Evolutionary conservation across 768 basidiomycete species (phyloP).

Genomic region (Hygrophorus russula): DNA sequence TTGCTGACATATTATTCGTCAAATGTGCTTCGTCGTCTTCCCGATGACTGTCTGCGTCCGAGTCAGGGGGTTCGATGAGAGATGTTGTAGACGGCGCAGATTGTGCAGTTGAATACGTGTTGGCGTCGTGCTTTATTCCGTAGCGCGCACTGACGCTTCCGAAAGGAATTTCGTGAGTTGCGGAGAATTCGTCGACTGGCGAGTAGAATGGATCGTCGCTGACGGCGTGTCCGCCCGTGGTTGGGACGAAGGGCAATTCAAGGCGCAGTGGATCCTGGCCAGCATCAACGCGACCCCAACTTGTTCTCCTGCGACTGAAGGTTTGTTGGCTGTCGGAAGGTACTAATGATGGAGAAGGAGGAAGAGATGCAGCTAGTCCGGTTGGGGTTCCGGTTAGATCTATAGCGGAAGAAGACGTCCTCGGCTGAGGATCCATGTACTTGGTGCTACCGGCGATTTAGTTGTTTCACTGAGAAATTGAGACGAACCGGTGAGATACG

Average conservation of each 20-base stretch:
- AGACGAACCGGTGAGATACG: no score
- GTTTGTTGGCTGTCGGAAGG: constrained; percentile 32
- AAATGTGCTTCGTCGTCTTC: constrained; percentile 53
- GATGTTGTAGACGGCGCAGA: constrained; percentile 42
- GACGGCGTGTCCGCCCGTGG: constrained; percentile 10
- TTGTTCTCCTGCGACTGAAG: constrained; percentile 42
- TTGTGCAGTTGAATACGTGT: constrained; percentile 30
- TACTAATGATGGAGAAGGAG: constrained; percentile 46
- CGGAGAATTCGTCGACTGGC: constrained; percentile 22
- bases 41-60: constrained; percentile 26
- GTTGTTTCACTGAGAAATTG: no score
- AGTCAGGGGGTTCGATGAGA: constrained; percentile 28
- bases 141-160: constrained; percentile 19
- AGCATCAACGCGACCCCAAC: constrained; percentile 41
- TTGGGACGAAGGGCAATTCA: constrained; percentile 16
- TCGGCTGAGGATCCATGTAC: constrained; percentile 18
- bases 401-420: constrained; percentile 40
- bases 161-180: constrained; percentile 18
- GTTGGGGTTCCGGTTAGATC: constrained; percentile 38
- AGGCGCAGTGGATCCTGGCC: constrained; percentile 38
- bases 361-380: constrained; percentile 30
- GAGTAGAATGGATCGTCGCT: constrained; percentile 42
- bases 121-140: constrained; percentile 20
- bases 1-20: constrained; percentile 39
- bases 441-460: no score